Percentiles rank a stretch among this genome's conserved stretches.
These are phyloP conservation scores for Physcomitrium patens DNA, from an alignment of 225 moss, liverwort and hornwort genomes.

Conservation along the genomic window DNA sequence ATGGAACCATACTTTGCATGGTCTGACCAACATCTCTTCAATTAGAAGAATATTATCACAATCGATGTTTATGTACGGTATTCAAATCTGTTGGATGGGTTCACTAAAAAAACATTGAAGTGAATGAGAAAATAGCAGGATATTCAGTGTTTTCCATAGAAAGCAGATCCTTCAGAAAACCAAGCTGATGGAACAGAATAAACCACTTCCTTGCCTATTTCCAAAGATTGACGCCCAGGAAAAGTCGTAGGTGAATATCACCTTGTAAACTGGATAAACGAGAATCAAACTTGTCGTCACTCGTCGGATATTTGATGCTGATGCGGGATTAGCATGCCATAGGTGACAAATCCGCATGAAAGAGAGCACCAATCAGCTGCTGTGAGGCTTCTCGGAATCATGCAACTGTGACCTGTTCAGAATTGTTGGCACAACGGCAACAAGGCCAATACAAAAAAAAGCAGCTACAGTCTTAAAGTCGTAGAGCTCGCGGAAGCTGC, in stretches of 20 bases:
- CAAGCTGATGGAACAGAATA: background rate
- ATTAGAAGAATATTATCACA: conserved; percentile 23
- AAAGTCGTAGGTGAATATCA: conserved; percentile 18
- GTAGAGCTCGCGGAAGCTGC: conserved; percentile 74
- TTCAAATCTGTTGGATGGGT: conserved; percentile 23
- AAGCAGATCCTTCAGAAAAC: conserved; percentile 22
- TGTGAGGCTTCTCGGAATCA: conserved; percentile 40
- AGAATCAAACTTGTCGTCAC: conserved; percentile 14
- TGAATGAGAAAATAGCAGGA: conserved; percentile 9
- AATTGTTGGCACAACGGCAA: conserved; percentile 73
- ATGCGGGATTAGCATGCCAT: conserved; percentile 16
- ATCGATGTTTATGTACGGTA: conserved; percentile 27
- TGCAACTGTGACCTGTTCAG: conserved; percentile 38
- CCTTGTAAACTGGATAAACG: background rate
- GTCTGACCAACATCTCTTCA: conserved; percentile 13
- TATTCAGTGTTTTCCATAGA: background rate
- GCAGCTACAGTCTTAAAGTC: conserved; percentile 75
- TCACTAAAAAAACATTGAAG: conserved; percentile 19
- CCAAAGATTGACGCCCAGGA: conserved; percentile 25
- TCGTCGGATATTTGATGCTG: conserved; percentile 6
- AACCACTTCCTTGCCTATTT: conserved; percentile 6
- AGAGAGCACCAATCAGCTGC: conserved; percentile 29
- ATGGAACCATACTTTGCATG: conserved; percentile 22
- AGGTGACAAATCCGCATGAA: conserved; percentile 3
- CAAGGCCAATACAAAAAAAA: conserved; percentile 81